Evolutionary conservation across 2,329 filamentous ascomycete genomes (phyloP).

Genomic region (Tetracladium maxilliforme): DNA sequence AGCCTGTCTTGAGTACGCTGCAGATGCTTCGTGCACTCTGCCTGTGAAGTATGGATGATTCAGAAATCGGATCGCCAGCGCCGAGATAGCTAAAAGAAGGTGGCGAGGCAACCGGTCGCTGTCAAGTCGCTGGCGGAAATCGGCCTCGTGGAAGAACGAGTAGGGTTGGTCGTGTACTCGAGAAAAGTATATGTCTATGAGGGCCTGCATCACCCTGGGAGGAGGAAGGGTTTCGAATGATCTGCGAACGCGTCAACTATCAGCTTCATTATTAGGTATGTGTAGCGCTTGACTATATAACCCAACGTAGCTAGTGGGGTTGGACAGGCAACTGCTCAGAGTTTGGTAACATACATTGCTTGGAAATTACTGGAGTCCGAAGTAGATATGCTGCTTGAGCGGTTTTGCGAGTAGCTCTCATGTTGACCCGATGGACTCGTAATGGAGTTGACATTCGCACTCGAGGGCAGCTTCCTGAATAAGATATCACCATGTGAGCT

Average conservation of each 20-base stretch:
- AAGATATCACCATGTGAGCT: too few relatives aligned
- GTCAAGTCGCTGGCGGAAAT: constrained; percentile 14
- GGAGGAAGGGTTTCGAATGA: too few relatives aligned
- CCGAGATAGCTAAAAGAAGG: constrained; percentile 16
- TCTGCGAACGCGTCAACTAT: too few relatives aligned
- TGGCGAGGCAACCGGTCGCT: constrained; percentile 11
- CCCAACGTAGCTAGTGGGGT: constrained; percentile 1
- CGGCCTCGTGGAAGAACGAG: constrained; percentile 18
- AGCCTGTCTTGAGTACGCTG: constrained; percentile 14
- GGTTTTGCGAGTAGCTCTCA: too few relatives aligned
- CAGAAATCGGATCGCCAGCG: constrained; percentile 15
- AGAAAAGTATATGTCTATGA: constrained; percentile 15
- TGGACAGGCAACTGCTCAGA: not conserved
- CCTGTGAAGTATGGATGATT: constrained; percentile 13
- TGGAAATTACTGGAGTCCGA: constrained; percentile 1
- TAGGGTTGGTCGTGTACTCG: constrained; percentile 22
- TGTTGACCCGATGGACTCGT: too few relatives aligned
- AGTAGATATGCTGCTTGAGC: too few relatives aligned
- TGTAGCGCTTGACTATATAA: constrained; percentile 1
- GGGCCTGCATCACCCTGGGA: constrained; percentile 3
- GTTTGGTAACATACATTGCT: constrained; percentile 1
- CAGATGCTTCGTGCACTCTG: constrained; percentile 9
- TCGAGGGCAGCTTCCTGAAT: too few relatives aligned
- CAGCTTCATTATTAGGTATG: constrained; percentile 1
- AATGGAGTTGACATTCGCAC: too few relatives aligned